Evolutionary conservation across 768 basidiomycete species (phyloP), one percentile per base, ranked within the genome.

Genomic region (Mycena olivaceomarginata): DNA sequence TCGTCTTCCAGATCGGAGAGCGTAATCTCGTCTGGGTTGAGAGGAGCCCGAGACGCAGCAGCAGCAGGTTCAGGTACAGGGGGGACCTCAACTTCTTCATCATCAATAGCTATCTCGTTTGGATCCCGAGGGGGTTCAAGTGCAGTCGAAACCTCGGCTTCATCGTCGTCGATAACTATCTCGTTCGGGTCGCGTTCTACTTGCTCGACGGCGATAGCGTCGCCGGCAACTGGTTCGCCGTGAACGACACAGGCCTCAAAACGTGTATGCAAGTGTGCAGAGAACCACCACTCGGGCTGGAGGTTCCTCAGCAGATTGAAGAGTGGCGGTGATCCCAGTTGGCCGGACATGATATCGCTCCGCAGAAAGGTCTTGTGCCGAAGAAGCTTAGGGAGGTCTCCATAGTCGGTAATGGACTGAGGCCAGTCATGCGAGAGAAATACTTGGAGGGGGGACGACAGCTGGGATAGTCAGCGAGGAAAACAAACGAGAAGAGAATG

Each of bases 341-440:
- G 88, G 31, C 95, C 94, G 22, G 87, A 78, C 15, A 86, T 84
- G 74, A 98, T 90, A 84, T 99, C 98, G 22, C 88, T 67, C 13
- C 72, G 65, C 83, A 99, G 94, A 86, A 95, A 96, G 1, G 93
- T 91, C 83, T 99, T 99, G 63, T 91, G 90, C 5, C 92, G 88
- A 13, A 99, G 86, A 0, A 99, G 88, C 13, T 80, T 87, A 4
- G 81, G 82, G 5, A 94, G 84, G 81, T 99, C 90, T 20, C 98
- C 97, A 78, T 97, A 89, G 18, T 93, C 92, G 72, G 95, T 96
- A 72, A 99, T 98, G 2, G 90, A 89, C 65, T 92, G 91, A 0
- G 98, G 98, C 98, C 98, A 99, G 85, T 99, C 98, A 82, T 99
- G 98, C 6, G 98, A 99, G 25, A 99, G 89, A 87, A 99, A 96